These are phyloP conservation scores for Luffa acutangula DNA, from an alignment of 306 rosid species.

Conservation along the genomic window DNA sequence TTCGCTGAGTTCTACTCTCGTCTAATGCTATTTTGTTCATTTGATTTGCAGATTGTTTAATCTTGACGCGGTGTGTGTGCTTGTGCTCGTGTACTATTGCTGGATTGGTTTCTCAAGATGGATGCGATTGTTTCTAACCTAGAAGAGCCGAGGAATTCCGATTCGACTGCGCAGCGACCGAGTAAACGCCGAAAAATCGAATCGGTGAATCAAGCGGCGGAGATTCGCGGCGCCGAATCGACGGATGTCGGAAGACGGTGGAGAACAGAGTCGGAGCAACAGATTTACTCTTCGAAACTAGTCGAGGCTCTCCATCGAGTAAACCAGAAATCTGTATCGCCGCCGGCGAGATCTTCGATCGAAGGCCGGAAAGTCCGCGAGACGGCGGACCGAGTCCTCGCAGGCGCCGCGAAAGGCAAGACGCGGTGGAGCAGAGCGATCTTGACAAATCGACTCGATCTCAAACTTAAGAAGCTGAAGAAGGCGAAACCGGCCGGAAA, in stretches of 20 bases:
- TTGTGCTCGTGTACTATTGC: background rate
- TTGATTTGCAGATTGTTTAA: background rate
- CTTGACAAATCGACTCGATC: conserved; percentile 32
- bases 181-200: conserved; percentile 43
- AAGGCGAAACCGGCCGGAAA: conserved; percentile 31
- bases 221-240: background rate
- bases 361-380: conserved; percentile 30
- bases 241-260: conserved; percentile 24
- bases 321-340: conserved; percentile 17
- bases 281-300: conserved; percentile 60
- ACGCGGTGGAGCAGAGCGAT: conserved; percentile 94
- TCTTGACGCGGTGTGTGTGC: background rate
- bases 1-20: background rate
- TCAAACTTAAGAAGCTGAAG: conserved; percentile 25
- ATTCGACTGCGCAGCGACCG: background rate
- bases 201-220: background rate
- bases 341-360: background rate
- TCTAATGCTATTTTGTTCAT: background rate
- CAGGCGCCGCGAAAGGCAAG: conserved; percentile 50
- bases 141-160: background rate
- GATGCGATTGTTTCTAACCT: background rate
- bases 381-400: conserved; percentile 72
- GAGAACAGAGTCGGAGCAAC: conserved; percentile 57
- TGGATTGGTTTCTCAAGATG: background rate
- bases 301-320: conserved; percentile 39